Percentiles rank a stretch among this genome's conserved stretches.
These are phyloP conservation scores for Senecio squalidus DNA, from an alignment of 140 eudicot species.

Conservation along the genomic window DNA sequence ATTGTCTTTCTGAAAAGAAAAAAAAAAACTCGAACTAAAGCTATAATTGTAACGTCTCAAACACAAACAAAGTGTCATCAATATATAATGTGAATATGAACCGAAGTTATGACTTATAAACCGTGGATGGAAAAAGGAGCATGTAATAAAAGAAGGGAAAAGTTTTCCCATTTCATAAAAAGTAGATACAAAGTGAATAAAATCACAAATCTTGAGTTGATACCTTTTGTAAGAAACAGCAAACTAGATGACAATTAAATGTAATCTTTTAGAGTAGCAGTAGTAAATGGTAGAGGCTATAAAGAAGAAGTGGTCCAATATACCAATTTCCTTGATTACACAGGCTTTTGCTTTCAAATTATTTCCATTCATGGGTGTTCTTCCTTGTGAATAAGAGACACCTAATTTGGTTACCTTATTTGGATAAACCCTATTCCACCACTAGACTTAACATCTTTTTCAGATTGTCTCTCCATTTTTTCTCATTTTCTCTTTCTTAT, in stretches of 20 bases:
- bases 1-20: too few species aligned
- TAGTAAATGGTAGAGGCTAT: slow-evolving; percentile 29
- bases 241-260: slow-evolving; percentile 32
- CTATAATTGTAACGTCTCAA: too few species aligned
- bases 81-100: too few species aligned
- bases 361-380: slow-evolving; percentile 38
- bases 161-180: slow-evolving; percentile 20
- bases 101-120: background rate
- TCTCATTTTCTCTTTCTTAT: slow-evolving; percentile 34
- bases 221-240: slow-evolving; percentile 35
- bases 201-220: slow-evolving; percentile 27
- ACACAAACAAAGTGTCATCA: too few species aligned
- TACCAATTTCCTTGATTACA: slow-evolving; percentile 30
- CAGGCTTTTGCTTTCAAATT: slow-evolving; percentile 43
- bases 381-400: slow-evolving; percentile 40
- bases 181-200: slow-evolving; percentile 32
- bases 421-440: slow-evolving; percentile 35
- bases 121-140: slow-evolving; percentile 11
- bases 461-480: slow-evolving; percentile 40
- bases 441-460: slow-evolving; percentile 37
- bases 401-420: slow-evolving; percentile 28
- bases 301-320: slow-evolving; percentile 37
- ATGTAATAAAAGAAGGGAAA: slow-evolving; percentile 10
- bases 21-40: too few species aligned
- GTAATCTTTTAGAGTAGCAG: slow-evolving; percentile 30